Evolutionary conservation across 306 rosid species (phyloP), one percentile per base, ranked within the genome.

Genomic region (Rubus parviflorus): DNA sequence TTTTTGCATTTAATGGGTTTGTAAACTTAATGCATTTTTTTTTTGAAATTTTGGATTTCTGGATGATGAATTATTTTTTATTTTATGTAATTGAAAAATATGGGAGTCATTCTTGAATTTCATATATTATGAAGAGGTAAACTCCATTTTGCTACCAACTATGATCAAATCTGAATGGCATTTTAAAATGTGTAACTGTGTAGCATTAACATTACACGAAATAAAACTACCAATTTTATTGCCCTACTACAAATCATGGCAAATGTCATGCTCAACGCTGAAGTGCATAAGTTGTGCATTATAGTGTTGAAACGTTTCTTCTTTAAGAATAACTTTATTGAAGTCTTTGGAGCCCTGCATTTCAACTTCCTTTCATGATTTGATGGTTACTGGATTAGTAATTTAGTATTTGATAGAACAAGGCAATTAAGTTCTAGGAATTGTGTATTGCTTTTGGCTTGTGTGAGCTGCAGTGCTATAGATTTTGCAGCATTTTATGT

Each of bases 1-100:
- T 77, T 84, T 47, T 80, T 79, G 60, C 45, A 52, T 72, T 78
- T 53, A 72, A 61, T 72, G 45, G 48, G 57, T 54, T 46, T 8
- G 66, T 70, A 23, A 65, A 12, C 37, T 66, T 53, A 25, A 14
- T 38, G 64, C 73, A 48, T 20, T 43, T 58, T 25, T 51, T 61
- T 30, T 13, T 19, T 60, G 60, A 52, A 60, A 47, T 53, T 45
- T 72, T 81, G 40, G 23, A 49, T 74, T 48, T 66, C 57, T 23
- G 42, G 38, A 11, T 23, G 15, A 5, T 35, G 16, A 19, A n/a
- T n/a, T 42, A 7, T 46, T 62, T 8, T 20, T n/a, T 42, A 7
- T 46, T 62, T 8, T 20, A 30, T 40, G 13, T 35, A 19, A 67
- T 41, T 52, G 60, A 68, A 12, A 70, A 53, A 11, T 42, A 42